Base-by-base conservation (phyloP, 2,329 filamentous ascomycete genomes). In the Talaromyces sp. region DNA sequence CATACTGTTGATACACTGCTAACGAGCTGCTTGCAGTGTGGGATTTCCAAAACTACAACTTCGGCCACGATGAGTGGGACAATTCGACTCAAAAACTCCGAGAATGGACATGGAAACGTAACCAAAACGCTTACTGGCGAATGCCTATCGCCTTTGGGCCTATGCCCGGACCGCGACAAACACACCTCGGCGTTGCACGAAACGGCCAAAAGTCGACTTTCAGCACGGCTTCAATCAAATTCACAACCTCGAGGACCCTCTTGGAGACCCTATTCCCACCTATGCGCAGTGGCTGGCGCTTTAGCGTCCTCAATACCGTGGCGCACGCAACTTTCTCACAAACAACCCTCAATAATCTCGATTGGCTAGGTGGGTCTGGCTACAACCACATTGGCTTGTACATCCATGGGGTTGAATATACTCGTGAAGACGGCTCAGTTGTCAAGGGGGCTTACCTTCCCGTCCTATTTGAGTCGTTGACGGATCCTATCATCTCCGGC, bases 391-490 rank as follows among this genome's bases (percentile, higher is more conserved):
- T 87, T 15, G 87, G 86, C 0, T 78, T 90, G 0, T 89, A 87
- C 70, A 82, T 90, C 17, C 87, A 89, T 67, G 87, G 85, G 0
- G 83, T 89, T 1, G 74, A 86, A 67, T 88, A 87, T 68, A 79
- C 74, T 0, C 84, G 82, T 68, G 75, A 79, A 1, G 72, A 84
- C 62, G 85, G 85, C 1, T 75, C 76, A 0, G 74, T 78, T 0
- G 70, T 86, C 1, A 74, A 74, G 13, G 87, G 86, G 1, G 83
- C 83, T 0, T 89, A 84, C 68, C 71, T 89, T 43, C 82, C 85
- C 0, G 76, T 88, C 0, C 74, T 89, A 0, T 86, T 89, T 67
- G 87, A 89, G 71, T 82, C 77, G 60, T 72, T 86, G 1, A 77
- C 86, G 0, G 87, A 90, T 67, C 84, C 87, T 0, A 87, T 89